Evolutionary conservation across 495 filamentous ascomycete species (phyloP).

Genomic region (Peziza echinospora): DNA sequence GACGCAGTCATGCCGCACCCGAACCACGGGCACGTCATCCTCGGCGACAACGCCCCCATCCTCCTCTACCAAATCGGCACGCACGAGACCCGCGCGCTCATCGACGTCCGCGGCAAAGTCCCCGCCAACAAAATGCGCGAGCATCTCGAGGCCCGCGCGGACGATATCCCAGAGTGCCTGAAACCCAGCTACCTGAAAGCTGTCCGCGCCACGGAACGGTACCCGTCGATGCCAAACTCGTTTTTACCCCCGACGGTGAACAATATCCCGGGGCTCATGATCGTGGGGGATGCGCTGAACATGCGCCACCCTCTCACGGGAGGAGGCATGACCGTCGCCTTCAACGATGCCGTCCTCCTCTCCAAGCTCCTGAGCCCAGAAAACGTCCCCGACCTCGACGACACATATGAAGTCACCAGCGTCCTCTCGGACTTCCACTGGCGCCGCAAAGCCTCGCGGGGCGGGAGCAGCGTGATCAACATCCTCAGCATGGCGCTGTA

Average conservation of each 20-base stretch:
- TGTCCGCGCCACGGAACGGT: constrained; percentile 47
- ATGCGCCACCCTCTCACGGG: constrained; percentile 92
- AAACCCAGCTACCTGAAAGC: constrained; percentile 55
- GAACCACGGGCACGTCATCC: constrained; percentile 65
- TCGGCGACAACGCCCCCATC: constrained; percentile 57
- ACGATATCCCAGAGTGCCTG: constrained; percentile 41
- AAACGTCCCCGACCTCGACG: constrained; percentile 42
- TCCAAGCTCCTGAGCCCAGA: constrained; percentile 44
- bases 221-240: constrained; percentile 75
- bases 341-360: constrained; percentile 70
- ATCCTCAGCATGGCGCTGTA: constrained; percentile 89
- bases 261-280: constrained; percentile 47
- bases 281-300: constrained; percentile 84
- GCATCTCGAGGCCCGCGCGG: constrained; percentile 39
- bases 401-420: constrained; percentile 37
- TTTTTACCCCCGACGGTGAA: constrained; percentile 58
- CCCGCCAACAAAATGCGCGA: constrained; percentile 68
- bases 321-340: constrained; percentile 87
- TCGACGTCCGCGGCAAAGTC: constrained; percentile 68
- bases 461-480: constrained; percentile 49
- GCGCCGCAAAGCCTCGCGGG: constrained; percentile 40
- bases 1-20: constrained; percentile 57
- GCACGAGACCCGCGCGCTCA: constrained; percentile 71
- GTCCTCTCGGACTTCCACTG: constrained; percentile 71
- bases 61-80: constrained; percentile 95